Base-by-base conservation (phyloP, 805 yeast genomes). In the Myxozyma sirexii region DNA sequence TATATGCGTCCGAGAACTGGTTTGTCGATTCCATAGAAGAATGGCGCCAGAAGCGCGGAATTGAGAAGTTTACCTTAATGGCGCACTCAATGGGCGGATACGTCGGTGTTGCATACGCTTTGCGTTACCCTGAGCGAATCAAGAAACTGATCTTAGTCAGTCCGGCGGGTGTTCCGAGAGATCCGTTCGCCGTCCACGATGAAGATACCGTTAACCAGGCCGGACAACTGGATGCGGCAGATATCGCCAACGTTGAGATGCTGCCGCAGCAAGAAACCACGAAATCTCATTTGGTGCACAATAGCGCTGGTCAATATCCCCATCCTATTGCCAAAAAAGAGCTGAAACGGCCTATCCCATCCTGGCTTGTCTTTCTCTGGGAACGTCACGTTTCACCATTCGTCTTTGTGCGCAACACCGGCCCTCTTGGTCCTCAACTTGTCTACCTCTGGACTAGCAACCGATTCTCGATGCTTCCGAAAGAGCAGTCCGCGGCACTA, bases 81-180 rank as follows among this genome's bases (percentile, higher is more conserved):
- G 96, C 97, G 1, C 99, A 93, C 74, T 91, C 97, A 0, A 79
- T 94, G 82, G 99, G 99, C 3, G 97, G 96, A 0, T 93, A 92
- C 70, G 68, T 93, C 23, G 82, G 87, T 70, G 81, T 86, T 0
- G 74, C 86, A 3, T 88, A 90, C 67, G 87, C 89, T 2, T 77
- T 84, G 55, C 78, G 79, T 55, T 75, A 79, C 63, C 90, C 93
- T 0, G 74, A 77, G 1, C 81, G 84, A 46, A 86, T 92, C 62
- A 76, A 79, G 49, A 87, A 86, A 67, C 70, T 93, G 37, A 70
- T 91, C n/a, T 79, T 92, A 77, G 86, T 90, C 5, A 88, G 96
- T 0, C 98, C 98, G 0, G 98, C 96, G 0, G 97, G 96, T 2
- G 83, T 94, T 4, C 80, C 82, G 39, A 78, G 67, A 3, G 60